Evolutionary conservation across 371 early-diverging fungal genomes (phyloP).

Genomic region (Nematocida homosporus): DNA sequence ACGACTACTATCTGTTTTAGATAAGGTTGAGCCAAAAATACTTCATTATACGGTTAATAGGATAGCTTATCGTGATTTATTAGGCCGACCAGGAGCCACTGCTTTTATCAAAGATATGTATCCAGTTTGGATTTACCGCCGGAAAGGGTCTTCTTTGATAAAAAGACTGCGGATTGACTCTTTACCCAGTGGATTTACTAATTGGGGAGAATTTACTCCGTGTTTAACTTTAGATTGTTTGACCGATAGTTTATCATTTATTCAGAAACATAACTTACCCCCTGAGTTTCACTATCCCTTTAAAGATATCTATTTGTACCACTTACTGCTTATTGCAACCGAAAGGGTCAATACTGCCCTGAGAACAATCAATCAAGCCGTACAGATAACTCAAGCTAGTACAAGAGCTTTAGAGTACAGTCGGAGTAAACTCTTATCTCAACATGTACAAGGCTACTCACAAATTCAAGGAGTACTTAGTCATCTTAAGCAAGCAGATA

Average conservation of each 20-base stretch:
- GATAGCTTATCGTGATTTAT: slow-evolving; percentile 31
- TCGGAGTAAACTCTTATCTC: background rate
- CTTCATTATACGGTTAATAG: slow-evolving; percentile 20
- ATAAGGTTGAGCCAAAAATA: slow-evolving; percentile 20
- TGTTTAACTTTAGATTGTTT: background rate
- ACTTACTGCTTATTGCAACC: background rate
- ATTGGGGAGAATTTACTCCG: slow-evolving; percentile 6
- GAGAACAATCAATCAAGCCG: background rate
- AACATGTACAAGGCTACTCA: slow-evolving; percentile 9
- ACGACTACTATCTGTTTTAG: slow-evolving; percentile 6
- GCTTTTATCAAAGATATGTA: slow-evolving; percentile 34
- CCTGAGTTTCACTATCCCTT: background rate
- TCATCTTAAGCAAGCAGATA: background rate
- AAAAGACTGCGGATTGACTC: slow-evolving; percentile 47
- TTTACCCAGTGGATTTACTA: slow-evolving; percentile 1
- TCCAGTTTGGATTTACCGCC: slow-evolving; percentile 26
- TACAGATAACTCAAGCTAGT: background rate
- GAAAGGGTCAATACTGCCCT: background rate
- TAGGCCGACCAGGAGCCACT: background rate
- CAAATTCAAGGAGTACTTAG: slow-evolving; percentile 25
- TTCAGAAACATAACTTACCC: background rate
- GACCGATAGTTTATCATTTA: background rate
- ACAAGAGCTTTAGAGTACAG: background rate
- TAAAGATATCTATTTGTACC: slow-evolving; percentile 3
- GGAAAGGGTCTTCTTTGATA: slow-evolving; percentile 23